Evolutionary conservation across 2,329 filamentous ascomycete genomes (phyloP).

Genomic region (Dactylellina sp.): DNA sequence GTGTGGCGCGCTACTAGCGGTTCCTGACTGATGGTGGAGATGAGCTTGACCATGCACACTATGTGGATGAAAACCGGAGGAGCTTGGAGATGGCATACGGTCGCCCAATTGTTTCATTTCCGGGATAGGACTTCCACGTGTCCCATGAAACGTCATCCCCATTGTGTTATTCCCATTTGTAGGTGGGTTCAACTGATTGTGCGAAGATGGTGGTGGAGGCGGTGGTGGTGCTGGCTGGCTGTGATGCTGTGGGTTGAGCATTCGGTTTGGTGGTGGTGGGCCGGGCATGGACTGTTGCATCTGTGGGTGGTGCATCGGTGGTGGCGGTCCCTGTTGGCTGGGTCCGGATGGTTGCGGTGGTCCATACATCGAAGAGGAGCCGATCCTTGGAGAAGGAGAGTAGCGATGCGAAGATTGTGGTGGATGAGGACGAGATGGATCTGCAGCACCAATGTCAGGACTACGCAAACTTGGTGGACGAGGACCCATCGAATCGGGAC

Average conservation of each 20-base stretch:
- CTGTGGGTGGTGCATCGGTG: slow-evolving; percentile 66
- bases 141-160: slow-evolving; percentile 65
- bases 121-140: slow-evolving; percentile 75
- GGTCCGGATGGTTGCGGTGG: slow-evolving; percentile 70
- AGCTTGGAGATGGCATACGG: slow-evolving; percentile 89
- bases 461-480: slow-evolving; percentile 60
- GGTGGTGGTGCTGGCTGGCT: slow-evolving; percentile 65
- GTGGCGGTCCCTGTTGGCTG: slow-evolving; percentile 39
- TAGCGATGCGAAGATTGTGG: slow-evolving; percentile 62
- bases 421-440: slow-evolving; percentile 64
- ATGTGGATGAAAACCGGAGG: slow-evolving; percentile 79
- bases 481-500: slow-evolving; percentile 61
- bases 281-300: slow-evolving; percentile 66
- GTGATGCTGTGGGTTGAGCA: slow-evolving; percentile 62
- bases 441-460: slow-evolving; percentile 57
- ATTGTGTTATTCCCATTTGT: slow-evolving; percentile 71
- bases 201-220: slow-evolving; percentile 58
- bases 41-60: slow-evolving; percentile 68
- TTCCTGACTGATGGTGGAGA: slow-evolving; percentile 76
- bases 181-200: slow-evolving; percentile 67
- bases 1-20: slow-evolving; percentile 76
- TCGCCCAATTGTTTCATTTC: slow-evolving; percentile 87
- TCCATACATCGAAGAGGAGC: slow-evolving; percentile 63
- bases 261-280: slow-evolving; percentile 65
- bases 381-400: slow-evolving; percentile 59